Base-by-base conservation (phyloP, 78 protist genomes). In the Dictyostelium purpureum region DNA sequence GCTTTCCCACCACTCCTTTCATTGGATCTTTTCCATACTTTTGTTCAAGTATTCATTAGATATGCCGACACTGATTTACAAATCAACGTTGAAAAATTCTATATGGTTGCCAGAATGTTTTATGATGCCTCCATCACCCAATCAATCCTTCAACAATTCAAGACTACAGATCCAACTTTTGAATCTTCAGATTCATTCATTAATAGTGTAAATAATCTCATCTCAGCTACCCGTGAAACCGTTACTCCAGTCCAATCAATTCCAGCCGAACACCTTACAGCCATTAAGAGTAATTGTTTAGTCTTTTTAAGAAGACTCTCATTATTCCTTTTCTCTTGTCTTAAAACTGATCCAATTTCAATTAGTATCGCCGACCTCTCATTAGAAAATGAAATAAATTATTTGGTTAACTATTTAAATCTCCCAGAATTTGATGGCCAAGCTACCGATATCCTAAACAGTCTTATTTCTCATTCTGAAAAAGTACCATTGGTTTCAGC, bases 1-100 rank as follows among this genome's bases (percentile, higher is more conserved):
- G 26, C 40, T 10, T 83, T 71, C 73, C 90, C 90, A 71, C 90
- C 90, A 24, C 43, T 83, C 5, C 73, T 83, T 24, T 70, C 90
- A 33, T 56, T 83, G 59, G 90, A 83, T 43, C 49, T 83, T 18
- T 83, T 71, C 80, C 79, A 83, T n/a, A 83, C 38, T 3, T 83
- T 83, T 40, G 40, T 83, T 57, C 90, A 83, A 42, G 52, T 57
- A 24, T 70, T 49, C 42, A 33, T 83, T 19, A 43, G 90, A 35
- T 69, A 43, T 28, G 49, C 90, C 4, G 70, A 21, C 21, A 69
- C 63, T 0, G 66, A 83, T 59, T 38, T 56, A n/a, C 26, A 35
- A 51, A 43, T 56, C 26, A 75, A 74, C 28, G 75, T 19, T 31
- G 47, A 69, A 1, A 74, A 75, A 12, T 83, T 83, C 80, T 71